A percentile compares a stretch with the other conserved stretches of the same genome.
Evolutionary conservation across 148 eudicot genomes (phyloP).

Genomic region (Rhododendron molle): DNA sequence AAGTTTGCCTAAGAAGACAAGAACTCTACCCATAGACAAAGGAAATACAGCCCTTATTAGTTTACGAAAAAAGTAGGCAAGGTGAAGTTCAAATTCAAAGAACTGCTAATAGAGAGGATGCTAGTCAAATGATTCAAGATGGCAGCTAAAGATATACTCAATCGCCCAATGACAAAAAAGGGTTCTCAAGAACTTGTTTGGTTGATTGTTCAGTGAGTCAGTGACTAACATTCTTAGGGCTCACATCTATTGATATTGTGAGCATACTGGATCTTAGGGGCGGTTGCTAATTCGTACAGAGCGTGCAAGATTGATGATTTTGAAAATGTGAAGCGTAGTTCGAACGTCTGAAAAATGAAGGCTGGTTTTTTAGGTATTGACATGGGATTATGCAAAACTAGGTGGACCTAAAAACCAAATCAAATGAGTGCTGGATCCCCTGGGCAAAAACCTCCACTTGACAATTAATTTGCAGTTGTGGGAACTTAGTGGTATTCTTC

Average conservation of each 20-base stretch:
- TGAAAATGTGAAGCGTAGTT: not conserved
- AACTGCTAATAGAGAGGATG: not conserved
- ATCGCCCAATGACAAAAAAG: not conserved
- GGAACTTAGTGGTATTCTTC: slow-evolving; percentile 3
- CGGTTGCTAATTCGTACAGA: not conserved
- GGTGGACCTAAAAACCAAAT: not conserved
- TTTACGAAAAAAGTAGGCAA: not conserved
- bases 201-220: not conserved
- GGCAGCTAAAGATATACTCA: not conserved
- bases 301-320: not conserved
- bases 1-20: slow-evolving; percentile 27
- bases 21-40: slow-evolving; percentile 7
- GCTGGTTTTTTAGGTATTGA: not conserved
- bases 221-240: not conserved
- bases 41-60: not conserved
- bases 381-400: not conserved
- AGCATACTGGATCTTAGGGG: not conserved
- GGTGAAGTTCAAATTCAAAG: slow-evolving; percentile 1
- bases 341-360: not conserved
- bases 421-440: not conserved
- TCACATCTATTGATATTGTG: not conserved
- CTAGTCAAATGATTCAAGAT: not conserved
- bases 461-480: not conserved
- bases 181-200: not conserved
- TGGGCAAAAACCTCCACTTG: not conserved